Evolutionary conservation across 2,329 filamentous ascomycete genomes (phyloP), one percentile per base, ranked within the genome.

Genomic region (Penicillium occitanis): DNA sequence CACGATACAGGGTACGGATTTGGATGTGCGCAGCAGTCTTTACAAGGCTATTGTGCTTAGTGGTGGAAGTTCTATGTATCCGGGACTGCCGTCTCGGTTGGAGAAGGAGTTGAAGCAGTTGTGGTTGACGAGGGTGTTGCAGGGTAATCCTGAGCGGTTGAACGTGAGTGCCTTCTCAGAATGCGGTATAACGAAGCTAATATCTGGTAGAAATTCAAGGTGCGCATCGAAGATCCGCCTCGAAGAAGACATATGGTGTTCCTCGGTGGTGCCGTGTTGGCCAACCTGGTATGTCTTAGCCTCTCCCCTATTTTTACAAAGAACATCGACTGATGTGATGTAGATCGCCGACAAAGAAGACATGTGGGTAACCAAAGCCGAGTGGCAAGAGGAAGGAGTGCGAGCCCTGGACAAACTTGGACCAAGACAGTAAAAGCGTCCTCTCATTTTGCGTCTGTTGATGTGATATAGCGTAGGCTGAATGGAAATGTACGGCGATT

Each of bases 91-190:
- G 5, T 97, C 92, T 68, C 87, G 95, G 70, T 82, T 99, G 80
- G 95, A 99, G 83, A 99, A 99, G 86, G 95, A 99, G 81, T 83
- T 99, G 73, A 99, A 99, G 86, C 95, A 99, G 83, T 83, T 99
- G 73, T 99, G 95, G 95, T 87, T 99, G 70, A 97, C 94, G 64
- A 90, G 90, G 70, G 93, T 97, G 51, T 83, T 99, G 72, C 87
- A 90, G 67, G 93, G 94, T 67, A 93, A 99, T 80, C 94, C 95
- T 0, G 94, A 98, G 81, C 88, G 95, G 71, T 80, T 99, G 75
- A 92, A 88, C 74, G 86, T 88, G 77, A 71, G 85, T 66, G 35
- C 51, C 25, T 50, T 68, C 69, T 42, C 66, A 59, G 46, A 58
- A 28, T 22, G 19, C 46, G 46, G 33, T 22, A 35, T 19, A 50